These are phyloP conservation scores for Citrus inodora DNA, from an alignment of 345 rosid species.

Conservation along the genomic window DNA sequence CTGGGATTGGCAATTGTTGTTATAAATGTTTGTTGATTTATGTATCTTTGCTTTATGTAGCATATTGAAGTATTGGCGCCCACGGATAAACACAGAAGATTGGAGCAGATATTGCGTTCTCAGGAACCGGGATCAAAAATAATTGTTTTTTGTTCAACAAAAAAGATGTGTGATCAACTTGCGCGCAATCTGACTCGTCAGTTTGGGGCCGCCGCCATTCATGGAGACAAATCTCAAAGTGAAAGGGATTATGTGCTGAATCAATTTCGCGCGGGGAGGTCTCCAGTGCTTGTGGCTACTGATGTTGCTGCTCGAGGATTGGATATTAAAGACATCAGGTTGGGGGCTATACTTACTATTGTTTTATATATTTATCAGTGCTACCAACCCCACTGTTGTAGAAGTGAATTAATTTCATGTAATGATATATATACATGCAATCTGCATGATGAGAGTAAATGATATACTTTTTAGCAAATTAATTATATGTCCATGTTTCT, in stretches of 20 bases:
- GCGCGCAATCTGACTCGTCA: slow-evolving; percentile 66
- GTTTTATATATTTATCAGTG: neutral
- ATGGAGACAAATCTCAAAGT: slow-evolving; percentile 86
- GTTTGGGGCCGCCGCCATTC: slow-evolving; percentile 90
- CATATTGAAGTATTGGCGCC: slow-evolving; percentile 70
- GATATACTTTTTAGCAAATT: too few relatives aligned
- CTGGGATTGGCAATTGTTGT: neutral
- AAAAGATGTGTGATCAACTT: slow-evolving; percentile 90
- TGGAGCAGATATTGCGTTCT: slow-evolving; percentile 88
- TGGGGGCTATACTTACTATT: neutral
- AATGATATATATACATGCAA: neutral
- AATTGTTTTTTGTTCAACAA: slow-evolving; percentile 80
- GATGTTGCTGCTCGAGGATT: slow-evolving; percentile 96
- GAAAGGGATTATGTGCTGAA: slow-evolving; percentile 76
- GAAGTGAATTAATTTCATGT: neutral
- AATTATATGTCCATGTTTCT: too few relatives aligned
- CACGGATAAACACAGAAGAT: slow-evolving; percentile 83
- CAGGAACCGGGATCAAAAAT: slow-evolving; percentile 86
- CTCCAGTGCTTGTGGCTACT: slow-evolving; percentile 83
- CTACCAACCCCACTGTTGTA: neutral
- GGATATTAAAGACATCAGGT: slow-evolving; percentile 94
- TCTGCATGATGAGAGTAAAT: neutral
- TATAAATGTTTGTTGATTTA: neutral
- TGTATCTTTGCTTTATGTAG: slow-evolving; percentile 27
- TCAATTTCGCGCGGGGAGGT: slow-evolving; percentile 79